phyloP scores from a whole-genome alignment of 2,329 filamentous ascomycete species.

The Cordyceps pruinosa region DNA sequence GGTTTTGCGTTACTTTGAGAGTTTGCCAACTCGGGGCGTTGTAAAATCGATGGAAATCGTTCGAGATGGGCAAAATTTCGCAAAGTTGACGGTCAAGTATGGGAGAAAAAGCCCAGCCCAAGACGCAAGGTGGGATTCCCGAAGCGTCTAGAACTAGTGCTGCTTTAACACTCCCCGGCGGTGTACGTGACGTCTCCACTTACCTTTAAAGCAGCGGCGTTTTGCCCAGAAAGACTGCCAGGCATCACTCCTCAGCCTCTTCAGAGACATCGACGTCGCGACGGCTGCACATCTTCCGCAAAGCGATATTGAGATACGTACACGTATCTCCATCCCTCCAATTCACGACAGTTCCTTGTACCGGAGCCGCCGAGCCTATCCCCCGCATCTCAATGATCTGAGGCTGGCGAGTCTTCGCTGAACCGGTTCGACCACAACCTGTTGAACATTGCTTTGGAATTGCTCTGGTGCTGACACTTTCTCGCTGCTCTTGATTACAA shows the following conservation, averaged over 20 bases:
- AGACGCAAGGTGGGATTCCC: too few relatives aligned
- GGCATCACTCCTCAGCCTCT: background rate
- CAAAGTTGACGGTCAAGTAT: background rate
- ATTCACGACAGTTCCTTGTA: background rate
- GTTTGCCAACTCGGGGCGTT: background rate
- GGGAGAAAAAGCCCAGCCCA: background rate
- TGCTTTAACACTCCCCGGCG: background rate
- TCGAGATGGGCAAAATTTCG: background rate
- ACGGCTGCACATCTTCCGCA: background rate
- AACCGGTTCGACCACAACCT: slow-evolving; percentile 37
- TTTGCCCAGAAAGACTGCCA: background rate
- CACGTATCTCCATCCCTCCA: background rate
- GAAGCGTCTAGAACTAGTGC: background rate
- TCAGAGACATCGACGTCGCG: background rate
- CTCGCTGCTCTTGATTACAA: slow-evolving; percentile 16
- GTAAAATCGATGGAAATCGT: background rate
- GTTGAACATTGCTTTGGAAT: slow-evolving; percentile 21
- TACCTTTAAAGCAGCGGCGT: slow-evolving; percentile 16
- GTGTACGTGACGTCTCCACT: background rate
- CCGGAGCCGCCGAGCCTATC: background rate
- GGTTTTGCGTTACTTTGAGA: background rate
- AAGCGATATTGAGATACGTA: background rate
- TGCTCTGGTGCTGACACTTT: slow-evolving; percentile 31
- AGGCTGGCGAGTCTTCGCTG: slow-evolving; percentile 32
- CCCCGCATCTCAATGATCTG: slow-evolving; percentile 20